Evolutionary conservation across 1,139 yeast species (phyloP), one percentile per base, ranked within the genome.

Genomic region (Candida labiduridarum): DNA sequence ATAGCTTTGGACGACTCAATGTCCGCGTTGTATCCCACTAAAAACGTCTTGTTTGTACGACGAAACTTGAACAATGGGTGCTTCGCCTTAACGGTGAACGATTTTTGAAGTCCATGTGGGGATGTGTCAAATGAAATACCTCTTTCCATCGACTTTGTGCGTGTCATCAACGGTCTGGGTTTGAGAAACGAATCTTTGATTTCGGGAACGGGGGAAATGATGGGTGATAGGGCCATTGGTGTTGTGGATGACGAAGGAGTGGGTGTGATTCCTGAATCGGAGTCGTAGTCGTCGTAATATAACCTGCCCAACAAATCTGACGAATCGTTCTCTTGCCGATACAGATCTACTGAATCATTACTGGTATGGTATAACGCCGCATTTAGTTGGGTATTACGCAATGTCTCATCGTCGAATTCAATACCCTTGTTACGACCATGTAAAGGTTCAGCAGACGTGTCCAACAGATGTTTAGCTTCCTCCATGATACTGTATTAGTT

Each of bases 11-110:
- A 67, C 9, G 87, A 81, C 59, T 83, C 84, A 27, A 68, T 67
- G 55, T 83, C 84, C 42, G 77, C 77, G 61, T 83, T 84, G 56
- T 74, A 83, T 1, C 89, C 90, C 25, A 84, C 76, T 49, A 86
- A 67, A 54, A 81, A 80, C 3, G 90, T 83, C 56, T 88, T 78
- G 50, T 85, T 82, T 51, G 80, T 77, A 41, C 88, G 68, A 46
- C 80, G 69, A 57, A 76, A 84, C 47, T 68, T 69, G 65, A 80
- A 86, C 30, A 76, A 79, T 12, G 77, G 76, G 58, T 84, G 88
- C 57, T 80, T 82, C 19, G 78, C 76, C 53, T 83, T 79, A 49
- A 82, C 63, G 0, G 86, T 82, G 52, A 79, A 65, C 11, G 84
- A 75, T 63, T 71, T 66, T 58, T 74, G 67, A 60, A 74, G 65